phyloP scores from a whole-genome alignment of 208 protist species.

The Acanthamoeba castellanii region DNA sequence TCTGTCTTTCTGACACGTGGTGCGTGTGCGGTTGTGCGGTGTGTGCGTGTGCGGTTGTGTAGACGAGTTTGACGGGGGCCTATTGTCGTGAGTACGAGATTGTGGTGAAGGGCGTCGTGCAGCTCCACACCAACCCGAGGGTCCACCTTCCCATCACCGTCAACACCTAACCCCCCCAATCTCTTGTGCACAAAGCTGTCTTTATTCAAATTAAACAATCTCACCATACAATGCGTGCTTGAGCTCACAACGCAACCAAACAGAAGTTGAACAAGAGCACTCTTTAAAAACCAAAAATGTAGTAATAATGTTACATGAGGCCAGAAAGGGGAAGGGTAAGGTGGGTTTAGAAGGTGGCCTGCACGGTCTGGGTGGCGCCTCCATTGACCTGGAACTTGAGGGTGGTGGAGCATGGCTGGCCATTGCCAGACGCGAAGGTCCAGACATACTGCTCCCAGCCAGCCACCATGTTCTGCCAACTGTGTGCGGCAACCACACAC shows the following conservation, averaged over 20 bases:
- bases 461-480: background rate
- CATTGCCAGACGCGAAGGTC: background rate
- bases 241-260: too few relatives aligned
- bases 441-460: background rate
- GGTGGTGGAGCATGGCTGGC: background rate
- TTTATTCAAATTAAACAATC: too few relatives aligned
- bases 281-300: too few relatives aligned
- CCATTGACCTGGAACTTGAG: slow-evolving; percentile 7
- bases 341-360: background rate
- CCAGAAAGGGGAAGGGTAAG: too few relatives aligned
- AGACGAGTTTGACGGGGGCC: slow-evolving; percentile 46
- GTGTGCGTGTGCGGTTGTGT: too few relatives aligned
- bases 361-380: background rate
- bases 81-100: slow-evolving; percentile 61
- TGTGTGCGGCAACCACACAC: background rate
- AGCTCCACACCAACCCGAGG: slow-evolving; percentile 59
- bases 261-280: too few relatives aligned
- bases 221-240: too few relatives aligned
- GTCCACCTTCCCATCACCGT: slow-evolving; percentile 53
- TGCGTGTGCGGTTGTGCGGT: too few relatives aligned
- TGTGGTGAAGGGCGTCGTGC: slow-evolving; percentile 62
- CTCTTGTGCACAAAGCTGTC: background rate
- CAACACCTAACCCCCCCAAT: background rate
- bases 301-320: too few relatives aligned
- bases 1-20: too few relatives aligned